Base-by-base conservation (phyloP, 257 asterid genomes). In the Gentiana macrophylla region DNA sequence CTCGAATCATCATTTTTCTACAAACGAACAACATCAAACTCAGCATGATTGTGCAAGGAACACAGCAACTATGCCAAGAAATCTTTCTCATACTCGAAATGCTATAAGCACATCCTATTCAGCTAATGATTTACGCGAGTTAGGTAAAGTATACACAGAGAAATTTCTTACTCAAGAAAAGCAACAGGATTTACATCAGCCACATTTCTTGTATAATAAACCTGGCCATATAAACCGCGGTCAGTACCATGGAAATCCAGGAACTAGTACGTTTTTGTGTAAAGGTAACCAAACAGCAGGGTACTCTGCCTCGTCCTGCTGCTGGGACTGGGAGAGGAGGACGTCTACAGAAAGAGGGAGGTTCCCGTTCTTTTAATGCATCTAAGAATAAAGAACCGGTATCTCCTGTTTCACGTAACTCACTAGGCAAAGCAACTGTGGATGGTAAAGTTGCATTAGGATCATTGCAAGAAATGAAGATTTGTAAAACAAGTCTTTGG, bases 131-230 rank as follows among this genome's bases (percentile, higher is more conserved):
- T 53, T 87, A 50, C 84, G 72, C 35, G 80, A 76, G 59, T 64
- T 80, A 63, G 92, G 83, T 75, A 82, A 76, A 62, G 80, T 89
- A 56, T 83, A 79, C 74, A 72, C 77, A 10, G 96, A 84, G 74
- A 76, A 80, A 8, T 68, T 85, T 63, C 81, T 84, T 66, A 15
- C 75, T 48, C 95, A 79, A 50, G 85, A 84, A 62, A 68, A 62
- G 12, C 82, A 72, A 60, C 94, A 77, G 48, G 74, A 74, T n/a
- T n/a, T n/a, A n/a, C n/a, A n/a, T 59, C 84, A 75, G 61, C 52
- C 79, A 0, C 75, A 73, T 48, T 33, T 67, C 32, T 56, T 70
- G 12, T 79, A 61, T 45, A n/a, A n/a, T n/a, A 72, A 74, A 54
- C 54, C 69, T 34, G 74, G 75, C 55, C 63, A 35, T 12, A 59